Conservation (phyloP, 1,284 basidiomycete genomes). For the Xerocomus amazonicus region DNA sequence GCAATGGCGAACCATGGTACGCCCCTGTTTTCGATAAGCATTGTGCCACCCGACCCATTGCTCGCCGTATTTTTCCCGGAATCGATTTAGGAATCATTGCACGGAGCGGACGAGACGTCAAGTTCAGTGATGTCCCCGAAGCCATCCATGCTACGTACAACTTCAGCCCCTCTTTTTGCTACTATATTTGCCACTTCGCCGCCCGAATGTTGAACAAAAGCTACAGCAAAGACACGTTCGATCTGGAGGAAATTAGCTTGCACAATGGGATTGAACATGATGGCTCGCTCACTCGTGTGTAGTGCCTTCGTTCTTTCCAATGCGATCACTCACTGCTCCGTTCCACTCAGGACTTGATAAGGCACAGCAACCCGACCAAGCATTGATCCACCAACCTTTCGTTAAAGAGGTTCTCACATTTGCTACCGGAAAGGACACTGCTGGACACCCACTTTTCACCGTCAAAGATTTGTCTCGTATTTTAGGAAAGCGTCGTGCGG, state of each 20-base stretch:
- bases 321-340: not conserved
- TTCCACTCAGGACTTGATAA: conserved; percentile 51
- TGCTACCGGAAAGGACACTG: conserved; percentile 53
- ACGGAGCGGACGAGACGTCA: conserved; percentile 59
- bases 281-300: conserved; percentile 55
- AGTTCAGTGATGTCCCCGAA: conserved; percentile 49
- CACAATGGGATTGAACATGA: conserved; percentile 81
- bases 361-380: conserved; percentile 49
- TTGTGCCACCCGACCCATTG: not conserved
- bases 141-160: conserved; percentile 55
- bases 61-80: not conserved
- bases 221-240: conserved; percentile 55
- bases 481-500: conserved; percentile 53
- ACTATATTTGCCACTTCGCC: conserved; percentile 54
- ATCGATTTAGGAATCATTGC: conserved; percentile 58
- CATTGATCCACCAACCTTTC: conserved; percentile 43
- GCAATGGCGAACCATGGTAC: conserved; percentile 71
- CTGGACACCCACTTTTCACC: conserved; percentile 48
- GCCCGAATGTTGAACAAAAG: conserved; percentile 54
- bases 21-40: conserved; percentile 12
- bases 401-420: conserved; percentile 53
- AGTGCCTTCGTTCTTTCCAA: not conserved
- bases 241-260: conserved; percentile 60
- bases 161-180: conserved; percentile 60
- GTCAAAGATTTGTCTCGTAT: conserved; percentile 52